Base-by-base conservation (phyloP, 495 filamentous ascomycete genomes). In the Aspergillus saccharolyticus region DNA sequence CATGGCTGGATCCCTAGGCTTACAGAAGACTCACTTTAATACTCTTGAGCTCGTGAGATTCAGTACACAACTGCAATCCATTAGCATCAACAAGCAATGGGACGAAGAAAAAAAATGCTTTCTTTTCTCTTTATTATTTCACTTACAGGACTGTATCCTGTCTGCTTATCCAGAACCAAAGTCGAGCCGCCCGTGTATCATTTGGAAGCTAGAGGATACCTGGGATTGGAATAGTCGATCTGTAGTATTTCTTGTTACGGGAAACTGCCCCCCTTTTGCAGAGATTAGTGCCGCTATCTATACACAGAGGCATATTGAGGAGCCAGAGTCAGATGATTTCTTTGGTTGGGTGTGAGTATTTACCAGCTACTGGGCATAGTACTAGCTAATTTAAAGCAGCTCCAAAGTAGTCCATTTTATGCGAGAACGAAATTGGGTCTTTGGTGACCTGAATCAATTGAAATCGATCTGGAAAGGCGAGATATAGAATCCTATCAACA, bases 251-350 rank as follows among this genome's bases (percentile, higher is more conserved):
- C 3, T 1, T 45, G 44, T 17, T 45, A 45, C 44, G 9, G 44
- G 44, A 18, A 17, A 45, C 20, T 45, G 44, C 44, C 44, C 44
- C 1, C 44, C 44, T 45, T 45, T 45, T 20, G 44, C 44, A 2
- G 44, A 17, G 1, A 17, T 45, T 20, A 45, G 44, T 17, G 44
- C 44, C 44, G 44, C 44, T 45, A 16, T 45, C 12, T 45, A 19
- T 45, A n/a, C 44, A 18, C 44, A 19, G n/a, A 45, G 19, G 19
- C 44, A 45, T 17, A 19, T 45, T 20, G 44, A 45, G 44, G 44
- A 45, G 44, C 44, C 44, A 45, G 44, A 45, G 44, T 45, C 44
- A 45, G 44, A 45, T 45, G n/a, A 45, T 45, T 45, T 45, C 19
- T 17, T 45, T 18, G 9, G 15, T 45, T 45, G 44, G 44, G n/a